These are phyloP conservation scores for Fusarium falciforme DNA, from an alignment of 2,329 filamentous ascomycete genomes.

Conservation along the genomic window DNA sequence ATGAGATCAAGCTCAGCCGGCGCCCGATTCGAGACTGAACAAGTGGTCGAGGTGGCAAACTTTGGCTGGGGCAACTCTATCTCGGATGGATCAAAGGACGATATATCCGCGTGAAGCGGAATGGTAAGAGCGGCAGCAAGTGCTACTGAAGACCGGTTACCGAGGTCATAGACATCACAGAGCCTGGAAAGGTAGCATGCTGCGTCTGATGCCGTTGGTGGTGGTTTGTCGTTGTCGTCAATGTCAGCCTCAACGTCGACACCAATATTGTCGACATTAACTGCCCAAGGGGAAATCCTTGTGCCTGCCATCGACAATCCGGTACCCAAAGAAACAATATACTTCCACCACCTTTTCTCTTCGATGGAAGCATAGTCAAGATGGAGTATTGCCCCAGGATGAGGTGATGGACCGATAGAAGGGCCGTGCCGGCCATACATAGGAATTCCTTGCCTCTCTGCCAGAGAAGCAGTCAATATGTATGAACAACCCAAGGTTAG, in stretches of 20 bases:
- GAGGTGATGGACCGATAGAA: background rate
- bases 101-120: background rate
- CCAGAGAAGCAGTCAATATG: background rate
- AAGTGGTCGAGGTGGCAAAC: background rate
- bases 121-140: conserved; percentile 15
- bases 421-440: background rate
- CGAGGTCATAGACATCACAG: conserved; percentile 12
- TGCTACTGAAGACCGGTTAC: conserved; percentile 3
- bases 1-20: background rate
- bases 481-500: background rate
- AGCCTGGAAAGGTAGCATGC: conserved; percentile 11
- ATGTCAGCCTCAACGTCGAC: no score
- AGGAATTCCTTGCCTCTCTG: background rate
- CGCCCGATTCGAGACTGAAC: background rate
- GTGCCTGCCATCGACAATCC: background rate
- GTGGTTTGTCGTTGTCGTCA: no score
- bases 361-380: background rate
- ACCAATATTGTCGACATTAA: no score
- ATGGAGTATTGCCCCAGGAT: background rate
- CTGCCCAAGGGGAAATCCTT: no score
- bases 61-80: background rate
- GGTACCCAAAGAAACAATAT: background rate
- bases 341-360: background rate
- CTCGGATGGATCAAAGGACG: background rate
- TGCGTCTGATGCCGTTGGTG: background rate